Evolutionary conservation across 2,329 filamentous ascomycete species (phyloP), one percentile per base, ranked within the genome.

Genomic region (Bipolaris cookei): DNA sequence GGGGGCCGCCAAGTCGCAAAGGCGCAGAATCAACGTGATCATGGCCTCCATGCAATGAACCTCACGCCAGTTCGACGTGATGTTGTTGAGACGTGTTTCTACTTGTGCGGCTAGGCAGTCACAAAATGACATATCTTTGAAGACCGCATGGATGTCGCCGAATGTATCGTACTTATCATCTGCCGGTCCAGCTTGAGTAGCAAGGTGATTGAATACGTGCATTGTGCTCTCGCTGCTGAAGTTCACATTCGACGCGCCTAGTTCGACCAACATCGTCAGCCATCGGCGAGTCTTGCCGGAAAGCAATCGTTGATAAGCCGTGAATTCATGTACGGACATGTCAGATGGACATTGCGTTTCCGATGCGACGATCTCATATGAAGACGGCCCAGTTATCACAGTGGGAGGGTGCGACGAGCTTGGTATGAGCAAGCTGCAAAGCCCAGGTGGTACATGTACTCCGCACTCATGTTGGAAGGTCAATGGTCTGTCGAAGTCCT

Each of bases 1-100:
- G 59, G 65, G 14, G 75, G 62, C 11, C 42, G 59, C 47, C 70
- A 77, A 0, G 76, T 60, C 56, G 41, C 58, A 70, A 5, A 77
- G 38, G 1, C 83, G 78, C 1, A 85, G 64, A 0, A 72, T 66
- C 0, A 89, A 56, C 0, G 78, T 83, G 10, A 87, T 77, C 5
- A 88, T 51, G 0, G 81, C 76, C 6, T 84, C 81, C 85, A 89
- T 88, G 13, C 78, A 77, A 56, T 83, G 72, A 0, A 72, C 76
- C 61, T 89, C 86, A 1, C 85, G 78, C 82, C 84, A 88, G 43
- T 84, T 89, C 0, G 75, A 68, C 0, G 69, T 62, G 8, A 90
- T 81, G 0, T 67, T 63, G 0, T 71, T 61, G 0, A 89, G 59
- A 1, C 78, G 78, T 6, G 66, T 54, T 1, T 76, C 62, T 0